Base-by-base conservation (phyloP, 331 rosid species). In the Phaseolus coccineus region DNA sequence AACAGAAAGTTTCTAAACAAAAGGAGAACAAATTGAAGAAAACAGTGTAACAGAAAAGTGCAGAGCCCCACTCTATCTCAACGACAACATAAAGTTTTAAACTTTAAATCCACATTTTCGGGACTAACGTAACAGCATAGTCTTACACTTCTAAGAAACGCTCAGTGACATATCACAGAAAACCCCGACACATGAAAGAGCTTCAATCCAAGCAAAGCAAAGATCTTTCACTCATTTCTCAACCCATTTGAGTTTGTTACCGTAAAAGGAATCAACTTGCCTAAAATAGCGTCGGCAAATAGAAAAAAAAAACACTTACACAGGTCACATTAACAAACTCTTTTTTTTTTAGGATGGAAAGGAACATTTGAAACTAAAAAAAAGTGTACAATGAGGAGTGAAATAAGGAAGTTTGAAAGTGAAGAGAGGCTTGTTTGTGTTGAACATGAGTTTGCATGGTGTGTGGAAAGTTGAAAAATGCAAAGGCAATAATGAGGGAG, bases 1-100 rank as follows among this genome's bases (percentile, higher is more conserved):
- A 68, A 72, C 68, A 55, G 22, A 79, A 51, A n/a, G 6, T 11
- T 40, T 40, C 11, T 40, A 40, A 3, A 40, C 1, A 40, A 40
- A 40, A 40, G 10, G 2, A 39, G 11, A 40, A 40, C 46, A 40
- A 7, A 3, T 6, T 37, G 0, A 27, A 28, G 11, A 67, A 65
- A 27, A 33, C 15, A 73, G 50, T 4, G 55, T n/a, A 46, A 74
- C 77, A 22, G 53, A 46, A 81, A 67, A 56, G 44, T 66, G 56
- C 57, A 42, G 44, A 79, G 77, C 22, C 85, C 84, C 30, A 47
- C 76, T 19, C 78, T 62, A 5, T 69, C 79, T 68, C 7, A 65
- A 65, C 30, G 39, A 30, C 40, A 59, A 37, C 71, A 71, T 77
- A 63, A 69, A 56, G 48, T 37, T 72, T 46, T 80, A 31, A 76